A percentile compares a stretch with the other conserved stretches of the same genome.
These are phyloP conservation scores for Ormosia emarginata DNA, from an alignment of 306 rosid species.

Conservation along the genomic window DNA sequence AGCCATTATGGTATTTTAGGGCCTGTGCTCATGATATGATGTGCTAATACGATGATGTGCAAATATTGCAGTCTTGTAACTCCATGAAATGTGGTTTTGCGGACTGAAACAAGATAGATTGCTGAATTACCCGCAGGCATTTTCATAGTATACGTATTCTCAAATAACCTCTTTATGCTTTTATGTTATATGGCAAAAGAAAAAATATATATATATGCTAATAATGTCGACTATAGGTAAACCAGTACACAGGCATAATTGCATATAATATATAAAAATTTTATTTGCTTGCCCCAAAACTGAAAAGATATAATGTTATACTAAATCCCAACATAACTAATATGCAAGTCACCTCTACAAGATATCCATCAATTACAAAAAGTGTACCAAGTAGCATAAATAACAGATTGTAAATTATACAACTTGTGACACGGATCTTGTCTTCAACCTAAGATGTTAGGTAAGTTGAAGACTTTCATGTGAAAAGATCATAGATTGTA, in stretches of 20 bases:
- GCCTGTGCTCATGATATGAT: neutral
- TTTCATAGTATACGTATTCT: neutral
- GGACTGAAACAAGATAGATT: neutral
- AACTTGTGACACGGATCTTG: conserved; percentile 16
- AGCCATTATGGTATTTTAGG: neutral
- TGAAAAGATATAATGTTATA: conserved; percentile 7
- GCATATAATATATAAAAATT: neutral
- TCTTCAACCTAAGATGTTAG: conserved; percentile 21
- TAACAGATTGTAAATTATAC: conserved; percentile 17
- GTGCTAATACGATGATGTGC: neutral
- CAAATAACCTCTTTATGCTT: neutral
- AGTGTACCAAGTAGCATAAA: conserved; percentile 21
- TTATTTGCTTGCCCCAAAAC: conserved; percentile 30
- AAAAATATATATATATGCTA: neutral
- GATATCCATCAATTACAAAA: conserved; percentile 25
- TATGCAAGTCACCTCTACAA: conserved; percentile 26
- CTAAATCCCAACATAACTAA: conserved; percentile 17
- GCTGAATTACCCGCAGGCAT: neutral
- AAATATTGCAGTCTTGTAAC: neutral
- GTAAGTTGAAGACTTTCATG: conserved; percentile 10
- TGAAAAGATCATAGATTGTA: conserved; percentile 23
- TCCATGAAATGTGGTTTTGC: neutral
- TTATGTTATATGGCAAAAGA: neutral
- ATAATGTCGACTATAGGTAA: neutral
- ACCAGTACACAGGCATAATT: neutral